Percentiles rank a stretch among this genome's conserved stretches.
Conservation (phyloP, 768 basidiomycete genomes). For the Russula dissimulans region DNA sequence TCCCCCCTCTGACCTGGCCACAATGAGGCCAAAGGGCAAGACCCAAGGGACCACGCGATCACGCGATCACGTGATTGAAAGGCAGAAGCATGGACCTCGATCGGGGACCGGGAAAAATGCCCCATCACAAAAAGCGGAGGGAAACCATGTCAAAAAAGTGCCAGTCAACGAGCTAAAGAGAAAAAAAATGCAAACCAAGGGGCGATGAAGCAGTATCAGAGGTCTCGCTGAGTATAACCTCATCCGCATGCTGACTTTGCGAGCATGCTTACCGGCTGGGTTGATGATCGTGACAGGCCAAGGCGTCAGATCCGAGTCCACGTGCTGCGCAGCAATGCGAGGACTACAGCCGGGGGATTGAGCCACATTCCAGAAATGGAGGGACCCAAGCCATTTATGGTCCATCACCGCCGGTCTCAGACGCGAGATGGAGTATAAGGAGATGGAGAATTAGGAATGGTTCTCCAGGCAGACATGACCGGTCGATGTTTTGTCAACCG, state of each 20-base stretch:
- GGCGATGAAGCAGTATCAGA: neutral
- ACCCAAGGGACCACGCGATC: neutral
- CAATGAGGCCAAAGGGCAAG: neutral
- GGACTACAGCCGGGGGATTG: too few species aligned
- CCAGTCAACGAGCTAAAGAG: neutral
- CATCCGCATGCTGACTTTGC: neutral
- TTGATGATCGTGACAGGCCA: neutral
- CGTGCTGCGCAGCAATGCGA: too few species aligned
- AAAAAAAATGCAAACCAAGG: too few species aligned
- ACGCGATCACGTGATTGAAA: neutral
- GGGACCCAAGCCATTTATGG: too few species aligned
- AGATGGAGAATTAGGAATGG: too few species aligned
- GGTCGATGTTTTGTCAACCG: too few species aligned
- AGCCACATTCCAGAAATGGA: too few species aligned
- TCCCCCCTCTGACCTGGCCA: neutral
- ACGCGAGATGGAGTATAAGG: too few species aligned
- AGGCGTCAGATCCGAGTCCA: neutral
- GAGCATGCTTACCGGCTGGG: neutral
- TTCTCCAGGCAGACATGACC: too few species aligned
- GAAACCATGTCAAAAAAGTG: neutral
- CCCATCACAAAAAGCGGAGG: neutral
- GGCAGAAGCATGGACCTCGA: neutral
- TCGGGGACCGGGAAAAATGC: neutral
- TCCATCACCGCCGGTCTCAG: too few species aligned
- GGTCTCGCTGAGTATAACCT: neutral